Percentiles rank a stretch among this genome's conserved stretches.
Conservation (phyloP, 306 rosid genomes). For the Calophaca sinica region DNA sequence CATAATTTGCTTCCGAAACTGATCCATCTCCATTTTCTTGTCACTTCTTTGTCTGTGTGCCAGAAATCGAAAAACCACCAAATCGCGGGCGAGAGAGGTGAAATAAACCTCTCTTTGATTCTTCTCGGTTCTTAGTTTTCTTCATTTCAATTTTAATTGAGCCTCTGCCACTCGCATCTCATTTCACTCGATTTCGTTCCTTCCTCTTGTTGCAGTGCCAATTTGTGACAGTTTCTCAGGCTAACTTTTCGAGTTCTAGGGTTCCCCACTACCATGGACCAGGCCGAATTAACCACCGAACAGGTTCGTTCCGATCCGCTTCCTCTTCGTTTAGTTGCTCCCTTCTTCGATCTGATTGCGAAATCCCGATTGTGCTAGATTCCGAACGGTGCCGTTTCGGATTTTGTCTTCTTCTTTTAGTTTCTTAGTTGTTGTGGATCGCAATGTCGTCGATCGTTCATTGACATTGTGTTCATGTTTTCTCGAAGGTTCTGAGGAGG, state of each 20-base stretch:
- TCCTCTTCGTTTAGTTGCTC: not conserved
- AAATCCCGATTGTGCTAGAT: slow-evolving; percentile 35
- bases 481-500: slow-evolving; percentile 73
- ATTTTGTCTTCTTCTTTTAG: not conserved
- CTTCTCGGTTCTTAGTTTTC: not conserved
- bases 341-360: slow-evolving; percentile 44
- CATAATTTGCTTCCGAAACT: slow-evolving; percentile 37
- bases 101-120: slow-evolving; percentile 15
- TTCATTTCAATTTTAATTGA: slow-evolving; percentile 25
- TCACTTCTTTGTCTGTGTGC: not conserved
- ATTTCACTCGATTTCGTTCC: slow-evolving; percentile 12
- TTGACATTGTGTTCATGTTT: slow-evolving; percentile 40
- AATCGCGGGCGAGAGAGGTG: slow-evolving; percentile 20
- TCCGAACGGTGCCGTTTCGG: not conserved
- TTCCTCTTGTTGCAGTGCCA: slow-evolving; percentile 6
- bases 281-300: slow-evolving; percentile 81
- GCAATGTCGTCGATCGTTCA: slow-evolving; percentile 16
- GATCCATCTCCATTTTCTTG: slow-evolving; percentile 27
- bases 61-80: slow-evolving; percentile 35
- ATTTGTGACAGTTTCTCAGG: slow-evolving; percentile 26
- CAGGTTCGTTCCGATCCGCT: slow-evolving; percentile 66
- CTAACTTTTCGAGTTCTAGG: slow-evolving; percentile 42
- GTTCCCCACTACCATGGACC: slow-evolving; percentile 62
- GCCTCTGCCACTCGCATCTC: slow-evolving; percentile 6
- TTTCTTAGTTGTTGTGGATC: not conserved